Evolutionary conservation across 352 stramenopile genomes (phyloP).

Genomic region (Aphanomyces cochlioides): DNA sequence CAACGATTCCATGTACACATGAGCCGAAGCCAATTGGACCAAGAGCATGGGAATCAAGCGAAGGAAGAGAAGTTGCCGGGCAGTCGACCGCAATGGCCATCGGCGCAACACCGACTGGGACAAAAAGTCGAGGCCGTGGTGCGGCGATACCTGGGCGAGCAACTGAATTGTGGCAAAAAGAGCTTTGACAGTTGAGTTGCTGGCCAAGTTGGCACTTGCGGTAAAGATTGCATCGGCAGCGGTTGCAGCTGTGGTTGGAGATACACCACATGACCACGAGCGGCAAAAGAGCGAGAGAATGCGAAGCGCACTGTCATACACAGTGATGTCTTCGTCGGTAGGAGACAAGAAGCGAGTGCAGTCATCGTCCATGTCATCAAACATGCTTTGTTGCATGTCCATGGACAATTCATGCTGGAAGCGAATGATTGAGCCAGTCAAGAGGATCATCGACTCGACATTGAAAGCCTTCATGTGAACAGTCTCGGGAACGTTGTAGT

Average conservation of each 20-base stretch:
- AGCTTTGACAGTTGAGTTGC: conserved; percentile 17
- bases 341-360: neutral
- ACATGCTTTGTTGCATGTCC: conserved; percentile 15
- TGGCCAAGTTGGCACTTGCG: conserved; percentile 18
- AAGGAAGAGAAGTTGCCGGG: conserved; percentile 72
- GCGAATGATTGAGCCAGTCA: conserved; percentile 10
- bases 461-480: conserved; percentile 4
- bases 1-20: conserved; percentile 24
- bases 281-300: conserved; percentile 11
- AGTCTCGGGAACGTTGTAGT: conserved; percentile 16
- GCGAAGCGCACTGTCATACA: conserved; percentile 10
- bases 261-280: neutral
- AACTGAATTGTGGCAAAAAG: conserved; percentile 37
- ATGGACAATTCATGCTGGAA: conserved; percentile 16
- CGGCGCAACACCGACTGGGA: conserved; percentile 59
- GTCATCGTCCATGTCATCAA: conserved; percentile 23
- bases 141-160: conserved; percentile 55
- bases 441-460: neutral
- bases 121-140: conserved; percentile 58
- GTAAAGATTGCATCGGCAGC: conserved; percentile 12
- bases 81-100: conserved; percentile 68
- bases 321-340: conserved; percentile 12
- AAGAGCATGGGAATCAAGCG: conserved; percentile 60
- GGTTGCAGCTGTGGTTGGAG: neutral
- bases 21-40: conserved; percentile 40